Base-by-base conservation (phyloP, 1,139 yeast genomes). In the Kodamaea sp. region DNA sequence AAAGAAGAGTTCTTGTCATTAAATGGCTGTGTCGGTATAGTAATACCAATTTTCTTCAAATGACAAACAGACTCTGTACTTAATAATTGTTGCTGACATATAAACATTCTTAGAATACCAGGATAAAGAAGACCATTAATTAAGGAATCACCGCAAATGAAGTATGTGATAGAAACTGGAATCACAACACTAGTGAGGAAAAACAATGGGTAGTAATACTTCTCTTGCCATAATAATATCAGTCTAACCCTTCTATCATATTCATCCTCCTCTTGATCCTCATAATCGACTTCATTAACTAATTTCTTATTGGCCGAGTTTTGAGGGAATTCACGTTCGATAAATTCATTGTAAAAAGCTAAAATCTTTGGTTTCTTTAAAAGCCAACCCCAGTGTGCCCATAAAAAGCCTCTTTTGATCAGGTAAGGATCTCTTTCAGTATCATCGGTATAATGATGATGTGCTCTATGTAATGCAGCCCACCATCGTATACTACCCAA, bases 401-500 rank as follows among this genome's bases (percentile, higher is more conserved):
- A 80, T 36, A 64, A 54, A 33, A 77, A 66, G 6, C 85, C 86
- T 45, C 78, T 65, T 51, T 79, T 73, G 41, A 73, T 75, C 54
- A 75, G 76, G 50, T 80, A 82, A 0, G 90, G 89, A 54, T 83
- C 89, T 34, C 69, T 64, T 41, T 81, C 86, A 0, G 84, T 78
- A 47, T 81, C 86, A 47, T 70, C 84, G 52, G 69, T 78, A 44
- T 56, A 79, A 40, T 81, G 74, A 52, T 83, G 89, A 55, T 83
- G 89, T 0, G 85, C 85, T 38, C 85, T 60, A 57, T 83, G 90
- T 28, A 80, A 63, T 0, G 79, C 63, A 1, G 81, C 80, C 84
- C 87, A 82, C 65, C 77, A 70, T 41, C 75, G 64, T 1, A 78
- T 74, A 1, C 82, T 67, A 0, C 88, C 87, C 8, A 83, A 54